Conservation (phyloP, 371 early-diverging fungal species). For the Zopfochytrium polystomum region DNA sequence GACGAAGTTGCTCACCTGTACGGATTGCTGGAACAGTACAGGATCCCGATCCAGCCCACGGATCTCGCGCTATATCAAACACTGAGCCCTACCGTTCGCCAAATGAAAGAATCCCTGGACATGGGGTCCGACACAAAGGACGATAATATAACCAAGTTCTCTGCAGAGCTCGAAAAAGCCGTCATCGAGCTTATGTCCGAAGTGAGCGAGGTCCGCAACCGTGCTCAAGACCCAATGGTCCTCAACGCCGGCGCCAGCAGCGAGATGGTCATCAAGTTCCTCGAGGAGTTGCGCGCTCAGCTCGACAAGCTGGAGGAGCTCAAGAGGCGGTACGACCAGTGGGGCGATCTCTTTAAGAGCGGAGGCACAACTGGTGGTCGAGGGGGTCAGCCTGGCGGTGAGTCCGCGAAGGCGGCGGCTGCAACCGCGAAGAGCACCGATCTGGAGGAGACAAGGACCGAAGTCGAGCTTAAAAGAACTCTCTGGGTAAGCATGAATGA, state of each 20-base stretch:
- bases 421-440: constrained; percentile 26
- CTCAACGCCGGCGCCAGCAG: constrained; percentile 44
- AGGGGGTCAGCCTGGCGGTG: constrained; percentile 10
- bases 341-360: constrained; percentile 52
- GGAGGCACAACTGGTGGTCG: constrained; percentile 35
- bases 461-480: constrained; percentile 51
- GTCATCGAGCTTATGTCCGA: constrained; percentile 47
- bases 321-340: constrained; percentile 45
- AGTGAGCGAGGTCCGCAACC: constrained; percentile 52
- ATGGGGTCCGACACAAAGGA: constrained; percentile 55
- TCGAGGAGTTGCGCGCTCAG: constrained; percentile 39
- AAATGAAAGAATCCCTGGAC: constrained; percentile 53
- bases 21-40: constrained; percentile 45
- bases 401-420: constrained; percentile 8
- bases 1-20: constrained; percentile 49
- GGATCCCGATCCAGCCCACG: constrained; percentile 52
- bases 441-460: constrained; percentile 49
- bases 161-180: constrained; percentile 49
- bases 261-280: constrained; percentile 42
- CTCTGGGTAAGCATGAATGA: constrained; percentile 53
- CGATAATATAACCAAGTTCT: constrained; percentile 51
- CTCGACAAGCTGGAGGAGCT: constrained; percentile 42
- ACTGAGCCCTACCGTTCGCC: constrained; percentile 50
- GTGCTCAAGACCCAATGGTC: constrained; percentile 58
- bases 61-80: constrained; percentile 58